Evolutionary conservation across 2,329 filamentous ascomycete species (phyloP).

Genomic region (Neonectria punicea): DNA sequence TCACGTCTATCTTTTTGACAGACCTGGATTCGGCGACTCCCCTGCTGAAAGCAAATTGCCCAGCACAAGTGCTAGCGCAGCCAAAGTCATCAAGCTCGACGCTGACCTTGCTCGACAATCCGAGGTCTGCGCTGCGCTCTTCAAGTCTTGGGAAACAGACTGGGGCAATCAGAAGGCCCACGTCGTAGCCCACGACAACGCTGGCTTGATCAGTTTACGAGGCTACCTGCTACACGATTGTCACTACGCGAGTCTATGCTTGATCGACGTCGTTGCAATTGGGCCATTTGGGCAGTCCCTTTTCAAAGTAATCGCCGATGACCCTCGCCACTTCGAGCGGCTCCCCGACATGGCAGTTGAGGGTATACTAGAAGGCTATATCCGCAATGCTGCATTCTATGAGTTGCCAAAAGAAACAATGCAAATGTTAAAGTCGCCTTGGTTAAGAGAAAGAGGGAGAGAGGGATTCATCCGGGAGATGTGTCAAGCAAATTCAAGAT

Average conservation of each 20-base stretch:
- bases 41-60: slow-evolving; percentile 41
- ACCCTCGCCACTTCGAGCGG: slow-evolving; percentile 48
- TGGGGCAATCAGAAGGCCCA: slow-evolving; percentile 45
- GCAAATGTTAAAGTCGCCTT: slow-evolving; percentile 50
- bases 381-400: slow-evolving; percentile 49
- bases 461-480: slow-evolving; percentile 54
- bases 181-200: slow-evolving; percentile 58
- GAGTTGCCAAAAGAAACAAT: slow-evolving; percentile 46
- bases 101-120: slow-evolving; percentile 52
- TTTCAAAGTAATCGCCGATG: slow-evolving; percentile 53
- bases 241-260: slow-evolving; percentile 51
- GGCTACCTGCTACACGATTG: slow-evolving; percentile 50
- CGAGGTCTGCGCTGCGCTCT: slow-evolving; percentile 51
- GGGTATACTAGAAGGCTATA: slow-evolving; percentile 53
- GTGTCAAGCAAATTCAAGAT: slow-evolving; percentile 41
- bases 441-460: slow-evolving; percentile 45
- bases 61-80: slow-evolving; percentile 2
- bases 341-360: slow-evolving; percentile 48
- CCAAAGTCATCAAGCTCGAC: slow-evolving; percentile 40
- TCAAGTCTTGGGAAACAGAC: slow-evolving; percentile 45
- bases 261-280: slow-evolving; percentile 56
- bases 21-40: slow-evolving; percentile 56
- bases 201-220: slow-evolving; percentile 53
- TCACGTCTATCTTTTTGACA: slow-evolving; percentile 56
- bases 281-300: slow-evolving; percentile 55